Conservation (phyloP, 1,284 basidiomycete species). For the Stereum hirsutum region DNA sequence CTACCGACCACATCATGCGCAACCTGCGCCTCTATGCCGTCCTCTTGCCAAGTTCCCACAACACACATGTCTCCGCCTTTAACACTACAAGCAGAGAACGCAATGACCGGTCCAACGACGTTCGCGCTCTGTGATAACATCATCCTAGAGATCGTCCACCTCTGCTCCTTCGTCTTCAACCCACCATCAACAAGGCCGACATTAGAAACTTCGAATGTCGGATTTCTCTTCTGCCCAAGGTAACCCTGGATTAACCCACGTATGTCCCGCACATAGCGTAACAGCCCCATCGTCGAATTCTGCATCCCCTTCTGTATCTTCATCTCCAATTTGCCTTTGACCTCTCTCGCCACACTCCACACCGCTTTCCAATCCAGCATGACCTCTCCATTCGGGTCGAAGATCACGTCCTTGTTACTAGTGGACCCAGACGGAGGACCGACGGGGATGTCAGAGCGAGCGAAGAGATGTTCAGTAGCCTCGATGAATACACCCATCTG, state of each 20-base stretch:
- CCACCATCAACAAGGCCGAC: conserved; percentile 2
- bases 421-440: too few relatives aligned
- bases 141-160: conserved; percentile 5
- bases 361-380: neutral
- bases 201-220: conserved; percentile 8
- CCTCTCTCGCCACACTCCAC: conserved; percentile 4
- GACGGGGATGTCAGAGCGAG: conserved; percentile 1
- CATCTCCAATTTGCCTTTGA: neutral
- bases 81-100: conserved; percentile 5
- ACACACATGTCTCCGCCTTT: conserved; percentile 7
- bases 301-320: conserved; percentile 1
- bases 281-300: conserved; percentile 4
- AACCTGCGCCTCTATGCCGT: too few relatives aligned
- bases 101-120: conserved; percentile 2
- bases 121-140: conserved; percentile 8
- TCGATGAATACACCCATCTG: conserved; percentile 3
- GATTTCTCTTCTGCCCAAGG: conserved; percentile 1
- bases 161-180: neutral
- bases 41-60: conserved; percentile 4
- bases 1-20: too few relatives aligned
- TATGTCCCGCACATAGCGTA: conserved; percentile 4
- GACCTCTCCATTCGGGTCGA: too few relatives aligned
- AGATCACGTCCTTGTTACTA: too few relatives aligned
- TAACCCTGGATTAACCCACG: conserved; percentile 1
- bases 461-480: conserved; percentile 1